Evolutionary conservation across 345 rosid species (phyloP).

Genomic region (Acer saccharum): DNA sequence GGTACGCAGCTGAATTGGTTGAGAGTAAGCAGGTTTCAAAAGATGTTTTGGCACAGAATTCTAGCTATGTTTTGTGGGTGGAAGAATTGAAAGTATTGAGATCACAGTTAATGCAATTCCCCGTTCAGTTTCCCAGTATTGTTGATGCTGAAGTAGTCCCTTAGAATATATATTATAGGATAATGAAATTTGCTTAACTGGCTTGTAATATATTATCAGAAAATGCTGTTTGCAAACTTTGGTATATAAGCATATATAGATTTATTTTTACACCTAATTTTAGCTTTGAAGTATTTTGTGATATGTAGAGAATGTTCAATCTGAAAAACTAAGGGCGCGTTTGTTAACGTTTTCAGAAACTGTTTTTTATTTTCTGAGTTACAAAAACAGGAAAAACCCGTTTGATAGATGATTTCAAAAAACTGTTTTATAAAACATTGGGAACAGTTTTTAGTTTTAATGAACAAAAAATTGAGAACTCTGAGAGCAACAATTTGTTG

Average conservation of each 20-base stretch:
- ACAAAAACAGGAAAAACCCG: no score
- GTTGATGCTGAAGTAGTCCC: slow-evolving; percentile 32
- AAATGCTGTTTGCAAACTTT: neutral
- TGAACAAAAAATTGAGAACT: no score
- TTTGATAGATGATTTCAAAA: no score
- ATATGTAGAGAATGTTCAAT: neutral
- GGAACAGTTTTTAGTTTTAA: no score
- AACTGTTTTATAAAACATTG: no score
- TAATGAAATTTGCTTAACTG: neutral
- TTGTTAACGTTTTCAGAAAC: no score
- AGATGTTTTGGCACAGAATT: slow-evolving; percentile 67
- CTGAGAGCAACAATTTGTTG: no score
- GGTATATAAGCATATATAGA: neutral
- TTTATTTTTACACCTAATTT: neutral
- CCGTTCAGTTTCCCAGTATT: slow-evolving; percentile 22
- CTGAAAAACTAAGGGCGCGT: neutral
- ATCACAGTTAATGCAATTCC: slow-evolving; percentile 25
- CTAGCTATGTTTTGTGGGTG: slow-evolving; percentile 70
- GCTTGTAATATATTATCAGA: neutral
- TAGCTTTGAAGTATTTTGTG: no score
- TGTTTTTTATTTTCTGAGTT: no score
- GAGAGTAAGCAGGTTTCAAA: slow-evolving; percentile 55
- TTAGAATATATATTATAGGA: neutral
- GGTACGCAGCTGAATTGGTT: slow-evolving; percentile 40
- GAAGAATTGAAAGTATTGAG: slow-evolving; percentile 40